Evolutionary conservation across 2,329 filamentous ascomycete genomes (phyloP).

Genomic region (Arachnopeziza araneosa): DNA sequence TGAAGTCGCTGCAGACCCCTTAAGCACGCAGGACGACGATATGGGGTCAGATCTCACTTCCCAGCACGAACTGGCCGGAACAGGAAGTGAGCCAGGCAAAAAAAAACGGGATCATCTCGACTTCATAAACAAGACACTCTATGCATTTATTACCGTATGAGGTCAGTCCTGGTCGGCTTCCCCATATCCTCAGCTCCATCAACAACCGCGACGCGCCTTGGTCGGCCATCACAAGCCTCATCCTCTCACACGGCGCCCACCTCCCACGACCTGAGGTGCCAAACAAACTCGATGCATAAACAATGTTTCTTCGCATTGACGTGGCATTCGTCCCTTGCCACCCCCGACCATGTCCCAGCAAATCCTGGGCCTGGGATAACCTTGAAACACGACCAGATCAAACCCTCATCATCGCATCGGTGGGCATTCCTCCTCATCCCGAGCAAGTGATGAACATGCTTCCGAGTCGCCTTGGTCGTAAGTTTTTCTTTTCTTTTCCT

Average conservation of each 20-base stretch:
- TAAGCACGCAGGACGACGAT: neutral
- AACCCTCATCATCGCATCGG: neutral
- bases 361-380: neutral
- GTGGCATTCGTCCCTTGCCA: conserved; percentile 14
- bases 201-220: neutral
- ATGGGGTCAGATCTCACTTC: neutral
- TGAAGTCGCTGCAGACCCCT: neutral
- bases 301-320: conserved; percentile 26
- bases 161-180: neutral
- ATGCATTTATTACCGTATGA: neutral
- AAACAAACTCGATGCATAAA: conserved; percentile 21
- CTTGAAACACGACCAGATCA: neutral
- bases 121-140: neutral
- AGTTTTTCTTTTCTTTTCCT: neutral
- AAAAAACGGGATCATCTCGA: neutral
- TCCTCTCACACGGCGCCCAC: neutral
- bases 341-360: neutral
- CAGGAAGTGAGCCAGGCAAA: neutral
- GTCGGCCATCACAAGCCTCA: neutral
- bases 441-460: neutral
- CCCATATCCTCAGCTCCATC: neutral
- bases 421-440: neutral
- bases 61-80: neutral
- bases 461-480: no score
- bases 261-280: neutral